Base-by-base conservation (phyloP, 257 asterid species). In the Primulina tabacum region DNA sequence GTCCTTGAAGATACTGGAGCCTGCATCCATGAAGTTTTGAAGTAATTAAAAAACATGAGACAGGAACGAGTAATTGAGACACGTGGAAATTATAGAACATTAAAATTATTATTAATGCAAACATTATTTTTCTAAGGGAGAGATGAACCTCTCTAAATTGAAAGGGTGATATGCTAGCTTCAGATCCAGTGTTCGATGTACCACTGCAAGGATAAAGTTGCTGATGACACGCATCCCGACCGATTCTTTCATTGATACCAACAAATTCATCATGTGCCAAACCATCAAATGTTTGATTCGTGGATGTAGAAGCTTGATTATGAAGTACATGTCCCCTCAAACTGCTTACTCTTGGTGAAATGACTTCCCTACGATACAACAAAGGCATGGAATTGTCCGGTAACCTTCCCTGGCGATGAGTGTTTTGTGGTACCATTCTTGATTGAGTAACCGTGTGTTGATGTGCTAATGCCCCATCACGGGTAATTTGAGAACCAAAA, bases 221-320 rank as follows among this genome's bases (percentile, higher is more conserved):
- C 75, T 80, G 93, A 81, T 73, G 90, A 74, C 76, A 83, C 69
- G 69, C 65, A 56, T 82, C 85, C 52, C 73, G 81, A 62, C 79
- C 77, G 66, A 77, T 71, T 62, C 82, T 71, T 29, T 75, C 40
- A 79, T 75, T 79, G 34, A 80, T 50, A 62, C 84, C 89, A 55
- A 71, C 77, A 73, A 77, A 77, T 52, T 80, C 92, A 79, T 62
- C 77, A 8, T 70, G 84, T 64, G 77, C 64, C 26, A 75, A 33
- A 64, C 84, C 83, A 60, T 73, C 83, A 59, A 80, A 79, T 65
- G 83, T 65, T 37, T 81, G 76, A 64, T 69, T 78, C 0, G 75
- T 71, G 58, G 95, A 90, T 38, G 98, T 79, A 58, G 92, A 90
- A 74, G 96, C 84, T 79, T 81, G 87, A 67, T 71, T 71, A 76